Conservation (phyloP, 2,329 filamentous ascomycete genomes). For the Penicillium sp. region DNA sequence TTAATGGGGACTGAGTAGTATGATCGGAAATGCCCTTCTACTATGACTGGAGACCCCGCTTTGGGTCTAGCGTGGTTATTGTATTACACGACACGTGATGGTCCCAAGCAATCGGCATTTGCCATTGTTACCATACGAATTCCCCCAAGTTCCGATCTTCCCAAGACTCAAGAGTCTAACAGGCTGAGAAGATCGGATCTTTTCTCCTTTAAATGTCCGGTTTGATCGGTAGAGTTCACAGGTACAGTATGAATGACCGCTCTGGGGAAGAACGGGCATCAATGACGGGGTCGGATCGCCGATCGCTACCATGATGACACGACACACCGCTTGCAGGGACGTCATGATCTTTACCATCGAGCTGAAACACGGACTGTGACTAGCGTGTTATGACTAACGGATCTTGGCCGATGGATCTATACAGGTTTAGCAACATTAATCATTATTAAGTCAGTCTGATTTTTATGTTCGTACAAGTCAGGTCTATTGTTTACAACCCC, state of each 20-base stretch:
- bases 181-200: neutral
- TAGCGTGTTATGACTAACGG: constrained; percentile 2
- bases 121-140: neutral
- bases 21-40: constrained; percentile 17
- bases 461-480: neutral
- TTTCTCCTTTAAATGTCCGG: neutral
- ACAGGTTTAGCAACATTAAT: neutral
- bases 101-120: neutral
- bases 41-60: constrained; percentile 8
- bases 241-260: neutral
- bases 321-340: constrained; percentile 25
- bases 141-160: neutral
- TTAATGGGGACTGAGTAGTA: constrained; percentile 7
- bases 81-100: constrained; percentile 25
- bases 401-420: neutral
- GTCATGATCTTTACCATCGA: constrained; percentile 18
- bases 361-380: neutral
- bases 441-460: neutral
- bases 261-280: constrained; percentile 2
- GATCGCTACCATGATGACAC: constrained; percentile 18
- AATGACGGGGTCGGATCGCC: constrained; percentile 7
- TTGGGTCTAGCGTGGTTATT: constrained; percentile 21
- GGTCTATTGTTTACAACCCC: neutral
- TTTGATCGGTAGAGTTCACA: neutral
- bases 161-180: neutral